phyloP scores from a whole-genome alignment of 75 land plant genomes.

The Sequoia sempervirens region DNA sequence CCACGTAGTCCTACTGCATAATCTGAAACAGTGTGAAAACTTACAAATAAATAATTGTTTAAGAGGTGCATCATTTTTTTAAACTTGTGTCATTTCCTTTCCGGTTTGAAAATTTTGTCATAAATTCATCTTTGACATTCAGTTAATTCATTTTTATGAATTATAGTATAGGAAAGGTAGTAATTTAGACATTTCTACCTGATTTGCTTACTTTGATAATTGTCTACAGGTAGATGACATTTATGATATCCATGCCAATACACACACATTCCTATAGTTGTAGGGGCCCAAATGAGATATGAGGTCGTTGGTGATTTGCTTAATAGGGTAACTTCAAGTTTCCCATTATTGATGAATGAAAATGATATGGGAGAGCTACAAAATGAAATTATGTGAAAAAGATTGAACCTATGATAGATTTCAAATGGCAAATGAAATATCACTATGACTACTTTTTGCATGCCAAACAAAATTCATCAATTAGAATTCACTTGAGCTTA shows the following conservation, averaged over 20 bases:
- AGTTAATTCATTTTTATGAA: background rate
- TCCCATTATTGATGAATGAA: background rate
- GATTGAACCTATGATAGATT: too few relatives aligned
- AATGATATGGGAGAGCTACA: too few relatives aligned
- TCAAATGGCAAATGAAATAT: background rate
- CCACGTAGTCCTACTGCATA: too few relatives aligned
- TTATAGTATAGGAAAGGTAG: background rate
- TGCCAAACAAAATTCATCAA: background rate
- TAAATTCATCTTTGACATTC: background rate
- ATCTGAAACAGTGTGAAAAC: too few relatives aligned
- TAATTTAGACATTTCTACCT: background rate
- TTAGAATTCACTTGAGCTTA: background rate
- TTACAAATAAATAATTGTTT: too few relatives aligned
- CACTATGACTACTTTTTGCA: background rate
- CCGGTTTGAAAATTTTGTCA: background rate
- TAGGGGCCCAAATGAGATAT: conserved; percentile 93
- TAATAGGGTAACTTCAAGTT: too few relatives aligned
- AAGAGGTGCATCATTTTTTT: too few relatives aligned
- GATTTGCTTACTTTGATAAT: background rate
- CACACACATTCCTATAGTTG: conserved; percentile 89
- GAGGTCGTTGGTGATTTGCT: conserved; percentile 78
- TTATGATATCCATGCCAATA: conserved; percentile 89
- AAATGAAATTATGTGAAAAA: too few relatives aligned
- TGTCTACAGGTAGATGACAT: conserved; percentile 67
- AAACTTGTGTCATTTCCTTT: background rate